phyloP scores from a whole-genome alignment of 768 basidiomycete species.

The Baorangia bicolor region DNA sequence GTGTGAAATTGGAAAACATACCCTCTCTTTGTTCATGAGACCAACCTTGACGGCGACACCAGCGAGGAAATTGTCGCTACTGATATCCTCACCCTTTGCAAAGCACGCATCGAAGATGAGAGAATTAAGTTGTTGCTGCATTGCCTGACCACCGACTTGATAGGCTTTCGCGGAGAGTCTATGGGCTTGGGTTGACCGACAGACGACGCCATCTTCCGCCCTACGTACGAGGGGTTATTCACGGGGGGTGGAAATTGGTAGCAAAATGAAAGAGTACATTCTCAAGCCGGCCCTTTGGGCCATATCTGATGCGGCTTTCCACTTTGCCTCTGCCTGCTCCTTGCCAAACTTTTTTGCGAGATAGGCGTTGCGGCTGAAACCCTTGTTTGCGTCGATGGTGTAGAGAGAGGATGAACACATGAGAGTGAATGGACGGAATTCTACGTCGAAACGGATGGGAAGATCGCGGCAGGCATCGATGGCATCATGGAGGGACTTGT shows the following conservation, averaged over 20 bases:
- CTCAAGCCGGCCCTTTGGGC: conserved; percentile 27
- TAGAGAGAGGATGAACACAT: conserved; percentile 23
- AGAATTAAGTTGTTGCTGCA: conserved; percentile 39
- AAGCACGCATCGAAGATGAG: conserved; percentile 42
- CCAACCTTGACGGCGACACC: conserved; percentile 38
- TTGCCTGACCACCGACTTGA: conserved; percentile 38
- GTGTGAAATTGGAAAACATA: conserved; percentile 12
- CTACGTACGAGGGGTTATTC: conserved; percentile 20
- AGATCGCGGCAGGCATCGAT: conserved; percentile 35
- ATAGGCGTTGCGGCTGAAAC: conserved; percentile 23
- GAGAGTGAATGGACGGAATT: conserved; percentile 36
- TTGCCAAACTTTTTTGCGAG: conserved; percentile 27
- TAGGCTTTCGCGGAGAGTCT: conserved; percentile 46
- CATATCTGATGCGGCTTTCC: conserved; percentile 29
- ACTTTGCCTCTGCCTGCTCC: conserved; percentile 26
- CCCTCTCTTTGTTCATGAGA: conserved; percentile 41
- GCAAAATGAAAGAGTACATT: conserved; percentile 18
- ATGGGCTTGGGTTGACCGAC: conserved; percentile 43
- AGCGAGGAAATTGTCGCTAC: conserved; percentile 35
- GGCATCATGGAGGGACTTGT: conserved; percentile 38
- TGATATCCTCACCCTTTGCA: conserved; percentile 40
- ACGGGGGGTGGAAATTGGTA: not conserved
- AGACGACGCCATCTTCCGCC: conserved; percentile 37
- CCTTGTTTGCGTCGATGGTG: conserved; percentile 21
- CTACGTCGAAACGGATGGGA: conserved; percentile 35